These are phyloP conservation scores for Amorphotheca resinae DNA, from an alignment of 495 filamentous ascomycete species.

Conservation along the genomic window DNA sequence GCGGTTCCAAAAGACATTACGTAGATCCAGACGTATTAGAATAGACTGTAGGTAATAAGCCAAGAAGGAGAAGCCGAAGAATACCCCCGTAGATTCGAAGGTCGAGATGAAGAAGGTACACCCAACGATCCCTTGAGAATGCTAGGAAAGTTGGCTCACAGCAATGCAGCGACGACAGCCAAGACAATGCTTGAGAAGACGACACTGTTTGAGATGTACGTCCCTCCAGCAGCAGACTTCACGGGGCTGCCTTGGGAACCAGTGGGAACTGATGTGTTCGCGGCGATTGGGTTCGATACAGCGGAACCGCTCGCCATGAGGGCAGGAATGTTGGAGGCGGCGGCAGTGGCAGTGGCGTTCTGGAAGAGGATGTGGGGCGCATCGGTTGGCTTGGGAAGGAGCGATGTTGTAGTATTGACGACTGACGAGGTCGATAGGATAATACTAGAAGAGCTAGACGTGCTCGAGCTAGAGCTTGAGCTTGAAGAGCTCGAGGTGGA, in stretches of 20 bases:
- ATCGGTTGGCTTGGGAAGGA: constrained; percentile 4
- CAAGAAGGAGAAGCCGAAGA: background rate
- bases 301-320: constrained; percentile 1
- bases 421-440: background rate
- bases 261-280: too few species aligned
- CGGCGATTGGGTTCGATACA: background rate
- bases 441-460: background rate
- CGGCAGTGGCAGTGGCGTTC: constrained; percentile 1
- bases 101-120: constrained; percentile 1
- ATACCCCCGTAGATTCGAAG: background rate
- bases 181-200: constrained; percentile 7
- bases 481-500: background rate
- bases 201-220: constrained; percentile 4
- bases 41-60: constrained; percentile 6
- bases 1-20: constrained; percentile 9
- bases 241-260: constrained; percentile 3
- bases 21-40: constrained; percentile 23
- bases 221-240: constrained; percentile 8
- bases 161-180: constrained; percentile 9
- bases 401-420: constrained; percentile 1
- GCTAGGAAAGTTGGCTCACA: constrained; percentile 1
- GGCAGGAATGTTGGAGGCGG: background rate
- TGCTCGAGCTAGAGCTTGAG: constrained; percentile 1
- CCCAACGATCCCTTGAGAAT: background rate
- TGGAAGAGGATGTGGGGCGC: constrained; percentile 15